A percentile compares a stretch with the other conserved stretches of the same genome.
Evolutionary conservation across 179 eudicot species (phyloP).

Genomic region (Carnegiea gigantea): DNA sequence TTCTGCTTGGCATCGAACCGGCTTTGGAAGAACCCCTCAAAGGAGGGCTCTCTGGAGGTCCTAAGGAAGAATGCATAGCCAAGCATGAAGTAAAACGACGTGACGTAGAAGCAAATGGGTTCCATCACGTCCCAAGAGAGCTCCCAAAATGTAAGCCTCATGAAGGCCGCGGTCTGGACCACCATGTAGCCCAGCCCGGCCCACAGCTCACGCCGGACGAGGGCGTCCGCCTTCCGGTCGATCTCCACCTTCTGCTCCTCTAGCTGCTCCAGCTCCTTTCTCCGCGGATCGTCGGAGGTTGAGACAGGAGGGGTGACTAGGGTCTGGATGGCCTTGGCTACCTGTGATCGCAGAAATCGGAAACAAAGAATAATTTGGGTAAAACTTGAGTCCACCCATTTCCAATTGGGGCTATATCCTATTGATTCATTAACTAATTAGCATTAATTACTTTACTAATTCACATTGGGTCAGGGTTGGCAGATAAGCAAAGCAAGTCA

Average conservation of each 20-base stretch:
- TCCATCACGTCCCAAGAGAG: slow-evolving; percentile 99
- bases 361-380: slow-evolving; percentile 36
- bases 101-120: slow-evolving; percentile 91
- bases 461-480: neutral
- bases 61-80: slow-evolving; percentile 83
- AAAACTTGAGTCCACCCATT: slow-evolving; percentile 38
- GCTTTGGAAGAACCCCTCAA: slow-evolving; percentile 88
- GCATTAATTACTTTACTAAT: neutral
- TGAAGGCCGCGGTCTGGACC: slow-evolving; percentile 79
- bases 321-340: slow-evolving; percentile 66
- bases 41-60: slow-evolving; percentile 86
- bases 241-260: slow-evolving; percentile 62
- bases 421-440: neutral
- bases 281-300: slow-evolving; percentile 43
- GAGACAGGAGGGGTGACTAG: slow-evolving; percentile 40
- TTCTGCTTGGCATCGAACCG: slow-evolving; percentile 69
- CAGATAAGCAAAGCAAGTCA: neutral
- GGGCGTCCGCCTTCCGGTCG: slow-evolving; percentile 58
- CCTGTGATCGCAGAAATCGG: slow-evolving; percentile 61
- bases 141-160: slow-evolving; percentile 98
- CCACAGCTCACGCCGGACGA: slow-evolving; percentile 80
- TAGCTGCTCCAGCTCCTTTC: slow-evolving; percentile 52
- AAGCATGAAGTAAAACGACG: slow-evolving; percentile 79
- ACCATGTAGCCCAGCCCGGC: slow-evolving; percentile 71
- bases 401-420: neutral